Conservation (phyloP, 2,329 filamentous ascomycete genomes). For the Diaporthe citriasiana region DNA sequence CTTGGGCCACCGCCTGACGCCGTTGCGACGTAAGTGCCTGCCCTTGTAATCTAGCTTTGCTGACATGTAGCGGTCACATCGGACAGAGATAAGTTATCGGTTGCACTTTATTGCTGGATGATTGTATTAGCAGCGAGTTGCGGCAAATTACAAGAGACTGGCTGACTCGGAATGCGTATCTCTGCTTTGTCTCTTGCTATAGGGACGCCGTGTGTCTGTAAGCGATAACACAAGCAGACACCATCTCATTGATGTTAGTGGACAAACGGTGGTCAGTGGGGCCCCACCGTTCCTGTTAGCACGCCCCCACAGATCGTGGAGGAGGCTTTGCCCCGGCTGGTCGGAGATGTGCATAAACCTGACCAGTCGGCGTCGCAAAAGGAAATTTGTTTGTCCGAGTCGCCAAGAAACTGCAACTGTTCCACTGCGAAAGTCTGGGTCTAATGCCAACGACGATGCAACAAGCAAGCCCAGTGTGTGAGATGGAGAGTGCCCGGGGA, state of each 20-base stretch:
- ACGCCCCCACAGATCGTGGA: slow-evolving; percentile 5
- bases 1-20: neutral
- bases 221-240: slow-evolving; percentile 6
- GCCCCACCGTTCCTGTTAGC: neutral
- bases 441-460: slow-evolving; percentile 1
- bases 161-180: slow-evolving; percentile 1
- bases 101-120: slow-evolving; percentile 4
- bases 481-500: too few relatives aligned
- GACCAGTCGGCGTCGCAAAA: neutral
- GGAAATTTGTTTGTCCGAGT: slow-evolving; percentile 23
- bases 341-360: too few relatives aligned
- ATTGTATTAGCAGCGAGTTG: slow-evolving; percentile 22
- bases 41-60: neutral
- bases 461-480: neutral
- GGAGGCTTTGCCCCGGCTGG: slow-evolving; percentile 1
- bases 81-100: slow-evolving; percentile 10
- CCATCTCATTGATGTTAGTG: neutral
- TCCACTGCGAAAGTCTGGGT: neutral
- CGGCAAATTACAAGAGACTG: slow-evolving; percentile 1
- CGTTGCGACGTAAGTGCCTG: neutral
- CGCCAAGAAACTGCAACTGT: neutral
- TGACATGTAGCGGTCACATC: neutral
- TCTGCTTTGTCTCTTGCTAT: slow-evolving; percentile 20
- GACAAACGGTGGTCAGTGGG: neutral
- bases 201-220: neutral